These are phyloP conservation scores for Limnanthes douglasii DNA, from an alignment of 345 rosid species.

Conservation along the genomic window DNA sequence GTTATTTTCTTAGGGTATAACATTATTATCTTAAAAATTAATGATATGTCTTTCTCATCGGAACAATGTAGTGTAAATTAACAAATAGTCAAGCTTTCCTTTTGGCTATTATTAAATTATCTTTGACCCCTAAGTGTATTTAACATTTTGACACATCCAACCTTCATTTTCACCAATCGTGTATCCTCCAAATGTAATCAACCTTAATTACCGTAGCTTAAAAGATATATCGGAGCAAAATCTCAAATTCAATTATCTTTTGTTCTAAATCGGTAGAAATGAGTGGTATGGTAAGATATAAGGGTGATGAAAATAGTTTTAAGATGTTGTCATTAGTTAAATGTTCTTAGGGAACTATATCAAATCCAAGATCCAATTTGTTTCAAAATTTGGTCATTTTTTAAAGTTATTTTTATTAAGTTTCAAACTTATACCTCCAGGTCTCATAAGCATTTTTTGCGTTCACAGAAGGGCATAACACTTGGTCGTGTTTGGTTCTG, in stretches of 20 bases:
- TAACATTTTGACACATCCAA: constrained; percentile 16
- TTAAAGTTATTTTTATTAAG: too few species aligned
- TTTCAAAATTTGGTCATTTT: too few species aligned
- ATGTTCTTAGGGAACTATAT: too few species aligned
- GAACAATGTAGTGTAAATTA: constrained; percentile 32
- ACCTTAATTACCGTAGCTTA: background rate
- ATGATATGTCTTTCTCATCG: background rate
- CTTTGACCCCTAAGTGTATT: constrained; percentile 24
- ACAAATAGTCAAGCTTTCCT: constrained; percentile 45
- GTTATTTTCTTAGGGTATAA: too few species aligned
- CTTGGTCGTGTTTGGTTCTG: too few species aligned
- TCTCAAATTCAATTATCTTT: constrained; percentile 9
- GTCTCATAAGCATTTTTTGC: too few species aligned
- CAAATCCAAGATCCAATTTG: too few species aligned
- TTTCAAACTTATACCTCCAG: too few species aligned
- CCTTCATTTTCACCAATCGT: constrained; percentile 16
- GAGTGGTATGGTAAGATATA: constrained; percentile 15
- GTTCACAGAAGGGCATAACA: too few species aligned
- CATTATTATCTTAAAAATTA: background rate
- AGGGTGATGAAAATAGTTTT: constrained; percentile 11
- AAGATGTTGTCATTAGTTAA: too few species aligned
- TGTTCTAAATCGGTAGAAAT: constrained; percentile 8
- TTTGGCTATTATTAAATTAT: constrained; percentile 36
- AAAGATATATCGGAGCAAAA: background rate
- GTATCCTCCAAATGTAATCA: constrained; percentile 11